Percentiles rank a stretch among this genome's conserved stretches.
These are phyloP conservation scores for Vanderwaltozyma polyspora DNA, from an alignment of 805 yeast species.

Conservation along the genomic window DNA sequence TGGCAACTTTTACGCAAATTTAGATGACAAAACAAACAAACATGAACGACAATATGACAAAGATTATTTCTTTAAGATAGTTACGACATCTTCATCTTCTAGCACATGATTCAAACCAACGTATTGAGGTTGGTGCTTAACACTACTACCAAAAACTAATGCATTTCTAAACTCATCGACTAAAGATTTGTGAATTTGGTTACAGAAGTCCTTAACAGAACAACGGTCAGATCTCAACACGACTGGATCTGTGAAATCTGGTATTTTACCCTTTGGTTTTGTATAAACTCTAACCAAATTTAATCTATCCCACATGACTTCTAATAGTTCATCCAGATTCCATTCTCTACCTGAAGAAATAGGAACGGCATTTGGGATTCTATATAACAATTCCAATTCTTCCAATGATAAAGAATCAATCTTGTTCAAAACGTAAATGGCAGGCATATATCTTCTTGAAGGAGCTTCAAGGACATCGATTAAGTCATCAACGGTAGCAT, in stretches of 20 bases:
- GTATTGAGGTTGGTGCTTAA: constrained; percentile 94
- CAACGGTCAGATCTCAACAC: constrained; percentile 75
- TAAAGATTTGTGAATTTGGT: constrained; percentile 86
- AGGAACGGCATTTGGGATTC: constrained; percentile 96
- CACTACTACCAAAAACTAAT: constrained; percentile 84
- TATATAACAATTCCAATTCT: constrained; percentile 79
- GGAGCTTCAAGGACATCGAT: constrained; percentile 89
- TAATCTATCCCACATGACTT: constrained; percentile 89
- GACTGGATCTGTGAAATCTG: constrained; percentile 92
- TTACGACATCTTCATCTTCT: constrained; percentile 95
- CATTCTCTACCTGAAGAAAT: constrained; percentile 92
- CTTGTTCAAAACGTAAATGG: constrained; percentile 86
- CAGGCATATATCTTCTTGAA: constrained; percentile 89
- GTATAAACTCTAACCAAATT: constrained; percentile 92
- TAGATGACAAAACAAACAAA: too few species aligned
- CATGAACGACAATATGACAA: too few species aligned
- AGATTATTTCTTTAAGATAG: constrained; percentile 63
- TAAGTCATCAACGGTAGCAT: constrained; percentile 93
- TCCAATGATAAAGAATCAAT: constrained; percentile 91
- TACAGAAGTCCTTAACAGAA: constrained; percentile 91
- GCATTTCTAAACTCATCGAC: constrained; percentile 92
- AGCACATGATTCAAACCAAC: constrained; percentile 79
- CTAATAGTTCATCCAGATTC: constrained; percentile 91
- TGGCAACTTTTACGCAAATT: too few species aligned
- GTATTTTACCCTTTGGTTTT: constrained; percentile 87